Evolutionary conservation across 805 yeast species (phyloP).

Genomic region (Starmerella floricola): DNA sequence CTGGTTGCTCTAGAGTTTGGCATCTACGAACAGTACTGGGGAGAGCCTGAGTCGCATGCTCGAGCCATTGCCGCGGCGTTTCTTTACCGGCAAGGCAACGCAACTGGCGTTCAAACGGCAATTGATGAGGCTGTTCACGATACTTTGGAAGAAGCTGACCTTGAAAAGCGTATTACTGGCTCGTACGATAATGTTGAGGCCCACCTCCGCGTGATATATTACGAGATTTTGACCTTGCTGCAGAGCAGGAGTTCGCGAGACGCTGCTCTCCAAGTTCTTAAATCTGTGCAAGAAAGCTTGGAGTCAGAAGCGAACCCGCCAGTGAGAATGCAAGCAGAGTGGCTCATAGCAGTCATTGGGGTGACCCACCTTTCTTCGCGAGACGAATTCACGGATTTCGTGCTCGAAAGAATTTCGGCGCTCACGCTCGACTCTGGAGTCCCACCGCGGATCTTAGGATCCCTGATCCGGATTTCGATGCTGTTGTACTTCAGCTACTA

Average conservation of each 20-base stretch:
- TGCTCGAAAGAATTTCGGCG: constrained; percentile 13
- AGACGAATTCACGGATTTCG: constrained; percentile 3
- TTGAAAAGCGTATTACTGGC: constrained; percentile 10
- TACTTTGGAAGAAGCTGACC: constrained; percentile 36
- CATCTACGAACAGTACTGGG: constrained; percentile 31
- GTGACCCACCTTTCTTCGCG: constrained; percentile 21
- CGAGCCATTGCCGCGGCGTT: constrained; percentile 23
- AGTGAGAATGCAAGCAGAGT: constrained; percentile 63
- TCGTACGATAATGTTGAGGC: constrained; percentile 42
- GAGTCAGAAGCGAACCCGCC: constrained; percentile 65
- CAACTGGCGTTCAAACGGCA: constrained; percentile 25
- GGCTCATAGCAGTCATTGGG: constrained; percentile 49
- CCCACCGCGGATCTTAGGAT: constrained; percentile 43
- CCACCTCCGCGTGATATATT: constrained; percentile 51
- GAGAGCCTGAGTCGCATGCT: constrained; percentile 32
- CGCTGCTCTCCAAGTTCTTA: constrained; percentile 25
- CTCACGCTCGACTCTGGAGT: constrained; percentile 2
- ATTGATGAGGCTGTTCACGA: constrained; percentile 17
- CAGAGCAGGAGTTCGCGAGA: constrained; percentile 27
- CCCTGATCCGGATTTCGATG: constrained; percentile 52
- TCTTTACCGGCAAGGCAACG: background rate
- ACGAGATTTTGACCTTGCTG: constrained; percentile 39
- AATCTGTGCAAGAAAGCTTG: constrained; percentile 30
- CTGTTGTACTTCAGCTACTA: constrained; percentile 29
- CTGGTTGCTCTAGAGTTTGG: constrained; percentile 34